Evolutionary conservation across 202 grass and related monocot genomes (phyloP).

Genomic region (Zizania palustris): DNA sequence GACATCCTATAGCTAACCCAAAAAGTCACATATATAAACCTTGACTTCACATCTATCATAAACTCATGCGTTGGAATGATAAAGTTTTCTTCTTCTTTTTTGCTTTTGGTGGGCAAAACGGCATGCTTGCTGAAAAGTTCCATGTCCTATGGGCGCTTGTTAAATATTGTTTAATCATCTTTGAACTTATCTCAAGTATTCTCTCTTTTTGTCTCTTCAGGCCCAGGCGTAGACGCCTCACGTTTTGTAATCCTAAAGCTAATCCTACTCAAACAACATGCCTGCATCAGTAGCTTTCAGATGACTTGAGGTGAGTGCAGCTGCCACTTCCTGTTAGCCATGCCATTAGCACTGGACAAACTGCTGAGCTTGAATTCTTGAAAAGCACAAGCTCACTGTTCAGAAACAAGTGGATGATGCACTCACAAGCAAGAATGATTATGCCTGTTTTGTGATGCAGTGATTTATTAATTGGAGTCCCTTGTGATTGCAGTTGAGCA

Average conservation of each 20-base stretch:
- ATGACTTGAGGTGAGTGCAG: conserved; percentile 46
- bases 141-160: conserved; percentile 10
- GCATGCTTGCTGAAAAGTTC: conserved; percentile 33
- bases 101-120: conserved; percentile 16
- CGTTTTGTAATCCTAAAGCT: conserved; percentile 38
- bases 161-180: conserved; percentile 21
- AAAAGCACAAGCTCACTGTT: conserved; percentile 40
- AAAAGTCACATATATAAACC: neutral
- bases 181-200: conserved; percentile 36
- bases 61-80: neutral
- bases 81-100: conserved; percentile 12
- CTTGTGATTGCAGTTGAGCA: conserved; percentile 4
- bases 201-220: conserved; percentile 44
- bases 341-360: conserved; percentile 12
- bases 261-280: conserved; percentile 32
- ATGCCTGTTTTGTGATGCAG: conserved; percentile 27
- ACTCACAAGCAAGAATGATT: conserved; percentile 47
- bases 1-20: neutral
- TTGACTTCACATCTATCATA: conserved; percentile 6
- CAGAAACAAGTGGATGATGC: conserved; percentile 47
- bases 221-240: conserved; percentile 9
- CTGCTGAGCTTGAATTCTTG: conserved; percentile 26
- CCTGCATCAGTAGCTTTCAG: conserved; percentile 28
- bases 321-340: conserved; percentile 43
- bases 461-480: conserved; percentile 20